phyloP scores from a whole-genome alignment of 129 eudicot species.

The Cynara cardunculus region DNA sequence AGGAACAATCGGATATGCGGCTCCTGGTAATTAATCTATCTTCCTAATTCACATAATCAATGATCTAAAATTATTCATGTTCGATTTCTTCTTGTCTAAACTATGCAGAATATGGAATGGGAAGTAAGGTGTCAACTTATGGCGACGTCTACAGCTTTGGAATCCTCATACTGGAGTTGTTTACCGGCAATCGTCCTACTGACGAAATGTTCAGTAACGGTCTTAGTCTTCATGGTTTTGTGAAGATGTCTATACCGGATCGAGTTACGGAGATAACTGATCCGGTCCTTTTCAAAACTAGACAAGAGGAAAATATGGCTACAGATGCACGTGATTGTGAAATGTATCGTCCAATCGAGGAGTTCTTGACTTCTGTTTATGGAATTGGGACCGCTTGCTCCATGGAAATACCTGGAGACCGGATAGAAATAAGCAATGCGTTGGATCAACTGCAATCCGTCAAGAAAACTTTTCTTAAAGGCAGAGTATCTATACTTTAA shows the following conservation, averaged over 20 bases:
- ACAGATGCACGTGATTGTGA: background rate
- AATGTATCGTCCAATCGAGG: background rate
- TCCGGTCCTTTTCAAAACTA: background rate
- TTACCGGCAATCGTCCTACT: background rate
- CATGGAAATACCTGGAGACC: constrained; percentile 3
- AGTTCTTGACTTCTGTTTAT: background rate
- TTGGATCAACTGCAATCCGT: background rate
- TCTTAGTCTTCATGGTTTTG: background rate
- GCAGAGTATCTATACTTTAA: too few relatives aligned
- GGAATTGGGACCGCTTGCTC: background rate
- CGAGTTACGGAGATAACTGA: constrained; percentile 15
- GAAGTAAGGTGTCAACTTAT: constrained; percentile 13
- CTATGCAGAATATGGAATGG: constrained; percentile 23
- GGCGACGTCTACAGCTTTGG: constrained; percentile 27
- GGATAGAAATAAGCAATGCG: background rate
- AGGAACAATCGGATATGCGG: constrained; percentile 28
- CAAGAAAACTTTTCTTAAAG: background rate
- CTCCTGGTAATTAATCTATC: constrained; percentile 25
- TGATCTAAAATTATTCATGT: background rate
- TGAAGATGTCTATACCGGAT: constrained; percentile 7
- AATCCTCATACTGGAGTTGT: background rate
- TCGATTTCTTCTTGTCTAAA: background rate
- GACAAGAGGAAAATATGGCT: background rate
- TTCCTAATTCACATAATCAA: background rate
- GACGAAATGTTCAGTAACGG: constrained; percentile 4